phyloP scores from a whole-genome alignment of 371 early-diverging fungal genomes.

The Zychaea mexicana region DNA sequence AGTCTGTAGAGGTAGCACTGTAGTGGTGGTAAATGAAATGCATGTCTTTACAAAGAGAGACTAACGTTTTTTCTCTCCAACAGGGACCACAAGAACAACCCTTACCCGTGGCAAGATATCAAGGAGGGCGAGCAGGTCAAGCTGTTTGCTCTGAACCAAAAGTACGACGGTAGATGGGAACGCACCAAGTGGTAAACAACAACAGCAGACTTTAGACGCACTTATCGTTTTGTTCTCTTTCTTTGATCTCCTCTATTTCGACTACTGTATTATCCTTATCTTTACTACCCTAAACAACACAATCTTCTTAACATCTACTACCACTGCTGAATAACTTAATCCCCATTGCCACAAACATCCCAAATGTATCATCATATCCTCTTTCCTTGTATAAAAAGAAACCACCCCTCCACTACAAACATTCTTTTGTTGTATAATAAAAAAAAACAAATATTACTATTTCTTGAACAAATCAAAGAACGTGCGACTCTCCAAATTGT shows the following conservation, averaged over 20 bases:
- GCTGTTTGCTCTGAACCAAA: conserved; percentile 37
- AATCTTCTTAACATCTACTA: not conserved
- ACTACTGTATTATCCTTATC: not conserved
- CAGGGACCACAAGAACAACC: conserved; percentile 32
- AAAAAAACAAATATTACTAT: not conserved
- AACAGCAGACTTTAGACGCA: not conserved
- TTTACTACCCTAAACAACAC: not conserved
- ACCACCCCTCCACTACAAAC: not conserved
- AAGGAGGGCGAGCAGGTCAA: conserved; percentile 48
- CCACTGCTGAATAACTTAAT: not conserved
- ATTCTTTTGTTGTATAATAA: not conserved
- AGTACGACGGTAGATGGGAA: conserved; percentile 36
- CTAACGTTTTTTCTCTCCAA: not conserved
- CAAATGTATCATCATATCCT: not conserved
- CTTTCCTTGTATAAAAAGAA: not conserved
- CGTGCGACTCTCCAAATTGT: conserved; percentile 2
- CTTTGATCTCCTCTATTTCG: not conserved
- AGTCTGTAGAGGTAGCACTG: not conserved
- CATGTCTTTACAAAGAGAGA: not conserved
- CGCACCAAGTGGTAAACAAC: conserved; percentile 32
- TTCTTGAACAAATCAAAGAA: conserved; percentile 8
- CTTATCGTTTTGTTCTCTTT: not conserved
- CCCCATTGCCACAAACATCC: not conserved
- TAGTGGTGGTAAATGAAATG: not conserved
- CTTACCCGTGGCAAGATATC: conserved; percentile 43